Percentiles rank a stretch among this genome's conserved stretches.
Evolutionary conservation across 768 basidiomycete genomes (phyloP).

Genomic region (Suillus americanus): DNA sequence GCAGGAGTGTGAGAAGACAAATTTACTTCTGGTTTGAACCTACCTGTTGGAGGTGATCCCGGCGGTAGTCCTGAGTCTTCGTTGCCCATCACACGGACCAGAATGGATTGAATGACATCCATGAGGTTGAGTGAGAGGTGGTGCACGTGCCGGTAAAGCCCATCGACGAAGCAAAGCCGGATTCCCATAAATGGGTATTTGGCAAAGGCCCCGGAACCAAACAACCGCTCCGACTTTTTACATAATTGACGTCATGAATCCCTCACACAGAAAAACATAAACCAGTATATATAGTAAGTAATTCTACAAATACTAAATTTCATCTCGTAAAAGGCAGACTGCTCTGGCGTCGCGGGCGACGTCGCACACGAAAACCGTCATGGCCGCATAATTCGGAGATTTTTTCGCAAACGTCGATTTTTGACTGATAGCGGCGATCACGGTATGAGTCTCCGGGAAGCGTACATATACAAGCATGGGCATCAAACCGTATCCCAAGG

Average conservation of each 20-base stretch:
- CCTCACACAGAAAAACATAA: background rate
- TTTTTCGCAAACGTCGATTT: background rate
- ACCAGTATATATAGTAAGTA: background rate
- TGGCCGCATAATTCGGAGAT: background rate
- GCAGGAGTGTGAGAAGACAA: conserved; percentile 11
- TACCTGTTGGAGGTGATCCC: conserved; percentile 64
- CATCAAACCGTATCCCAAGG: conserved; percentile 26
- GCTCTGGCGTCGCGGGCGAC: background rate
- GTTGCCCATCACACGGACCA: conserved; percentile 27
- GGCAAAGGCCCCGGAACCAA: conserved; percentile 19
- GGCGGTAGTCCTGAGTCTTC: conserved; percentile 51
- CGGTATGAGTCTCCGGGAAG: background rate
- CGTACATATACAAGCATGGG: conserved; percentile 24
- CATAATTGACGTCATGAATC: background rate
- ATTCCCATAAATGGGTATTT: conserved; percentile 22
- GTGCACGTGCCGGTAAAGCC: background rate
- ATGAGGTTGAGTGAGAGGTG: conserved; percentile 11
- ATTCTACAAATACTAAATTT: background rate
- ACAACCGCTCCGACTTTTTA: conserved; percentile 5
- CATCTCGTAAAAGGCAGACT: background rate
- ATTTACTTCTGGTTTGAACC: conserved; percentile 23
- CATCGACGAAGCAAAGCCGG: conserved; percentile 5
- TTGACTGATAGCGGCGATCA: conserved; percentile 2
- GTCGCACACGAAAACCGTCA: background rate
- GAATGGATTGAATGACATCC: conserved; percentile 15